Conservation (phyloP, 1,139 yeast species). For the Yamadazyma aaseri region DNA sequence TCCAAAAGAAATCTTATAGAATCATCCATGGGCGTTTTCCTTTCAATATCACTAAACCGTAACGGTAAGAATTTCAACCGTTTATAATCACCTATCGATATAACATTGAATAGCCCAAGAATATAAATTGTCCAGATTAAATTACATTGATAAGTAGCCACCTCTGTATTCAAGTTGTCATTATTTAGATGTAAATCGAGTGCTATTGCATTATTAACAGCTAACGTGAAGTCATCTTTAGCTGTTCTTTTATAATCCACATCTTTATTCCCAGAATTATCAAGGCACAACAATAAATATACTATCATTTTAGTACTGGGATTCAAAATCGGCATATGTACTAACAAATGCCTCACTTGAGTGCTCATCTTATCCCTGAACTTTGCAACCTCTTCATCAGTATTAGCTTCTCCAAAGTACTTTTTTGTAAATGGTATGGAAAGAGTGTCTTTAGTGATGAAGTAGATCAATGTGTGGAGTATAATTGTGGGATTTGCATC, state of each 20-base stretch:
- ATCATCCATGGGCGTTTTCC: too few species aligned
- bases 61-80: too few species aligned
- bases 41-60: too few species aligned
- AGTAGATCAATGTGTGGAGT: slow-evolving; percentile 26
- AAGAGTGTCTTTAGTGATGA: slow-evolving; percentile 27
- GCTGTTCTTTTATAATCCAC: neutral
- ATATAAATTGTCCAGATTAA: too few species aligned
- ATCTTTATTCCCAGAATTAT: neutral
- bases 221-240: neutral
- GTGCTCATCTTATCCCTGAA: neutral
- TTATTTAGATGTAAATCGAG: neutral
- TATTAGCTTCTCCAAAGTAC: neutral
- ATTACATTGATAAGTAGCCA: neutral
- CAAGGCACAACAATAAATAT: neutral
- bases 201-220: neutral
- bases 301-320: slow-evolving; percentile 27
- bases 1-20: too few species aligned
- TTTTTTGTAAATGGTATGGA: slow-evolving; percentile 18
- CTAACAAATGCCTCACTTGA: slow-evolving; percentile 15
- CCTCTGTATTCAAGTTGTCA: neutral
- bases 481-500: slow-evolving; percentile 23
- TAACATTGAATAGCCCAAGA: too few species aligned
- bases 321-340: slow-evolving; percentile 25
- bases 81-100: too few species aligned
- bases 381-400: neutral